These are phyloP conservation scores for Chromera velia DNA, from an alignment of 73 alveolate genomes.

Conservation along the genomic window DNA sequence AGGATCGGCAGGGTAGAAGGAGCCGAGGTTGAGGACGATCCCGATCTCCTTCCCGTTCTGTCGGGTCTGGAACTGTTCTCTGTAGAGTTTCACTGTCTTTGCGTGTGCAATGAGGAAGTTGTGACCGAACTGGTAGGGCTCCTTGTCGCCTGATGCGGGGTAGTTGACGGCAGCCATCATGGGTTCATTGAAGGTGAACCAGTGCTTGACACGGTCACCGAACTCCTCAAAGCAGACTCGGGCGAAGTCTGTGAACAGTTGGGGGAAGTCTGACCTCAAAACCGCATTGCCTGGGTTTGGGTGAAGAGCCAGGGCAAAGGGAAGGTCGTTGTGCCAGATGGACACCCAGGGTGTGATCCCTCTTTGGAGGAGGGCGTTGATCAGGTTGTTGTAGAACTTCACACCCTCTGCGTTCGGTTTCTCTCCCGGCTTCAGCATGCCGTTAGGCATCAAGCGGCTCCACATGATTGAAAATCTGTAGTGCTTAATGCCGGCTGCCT, in stretches of 20 bases:
- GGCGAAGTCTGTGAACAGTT: constrained; percentile 49
- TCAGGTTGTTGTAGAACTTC: constrained; percentile 37
- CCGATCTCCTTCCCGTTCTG: constrained; percentile 30
- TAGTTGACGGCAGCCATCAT: constrained; percentile 54
- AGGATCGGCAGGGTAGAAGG: constrained; percentile 24
- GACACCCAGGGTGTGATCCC: constrained; percentile 55
- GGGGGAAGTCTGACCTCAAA: constrained; percentile 21
- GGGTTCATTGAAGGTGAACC: constrained; percentile 60
- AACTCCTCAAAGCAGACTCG: constrained; percentile 48
- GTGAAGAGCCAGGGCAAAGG: no score
- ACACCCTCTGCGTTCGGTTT: background rate
- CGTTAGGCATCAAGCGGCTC: constrained; percentile 51
- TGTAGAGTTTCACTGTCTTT: constrained; percentile 31
- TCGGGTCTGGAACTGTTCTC: constrained; percentile 16
- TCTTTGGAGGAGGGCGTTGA: constrained; percentile 19
- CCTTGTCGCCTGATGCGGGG: constrained; percentile 21
- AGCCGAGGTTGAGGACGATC: constrained; percentile 20
- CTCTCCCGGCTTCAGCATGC: constrained; percentile 14
- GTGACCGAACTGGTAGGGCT: constrained; percentile 54
- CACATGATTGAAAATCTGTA: constrained; percentile 52
- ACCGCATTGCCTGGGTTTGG: constrained; percentile 9
- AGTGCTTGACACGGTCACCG: constrained; percentile 51
- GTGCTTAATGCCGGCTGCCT: constrained; percentile 42
- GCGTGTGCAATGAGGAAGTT: constrained; percentile 52
- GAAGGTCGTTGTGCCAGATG: constrained; percentile 55